Base-by-base conservation (phyloP, 2,329 filamentous ascomycete genomes). In the Colletotrichum sidae region DNA sequence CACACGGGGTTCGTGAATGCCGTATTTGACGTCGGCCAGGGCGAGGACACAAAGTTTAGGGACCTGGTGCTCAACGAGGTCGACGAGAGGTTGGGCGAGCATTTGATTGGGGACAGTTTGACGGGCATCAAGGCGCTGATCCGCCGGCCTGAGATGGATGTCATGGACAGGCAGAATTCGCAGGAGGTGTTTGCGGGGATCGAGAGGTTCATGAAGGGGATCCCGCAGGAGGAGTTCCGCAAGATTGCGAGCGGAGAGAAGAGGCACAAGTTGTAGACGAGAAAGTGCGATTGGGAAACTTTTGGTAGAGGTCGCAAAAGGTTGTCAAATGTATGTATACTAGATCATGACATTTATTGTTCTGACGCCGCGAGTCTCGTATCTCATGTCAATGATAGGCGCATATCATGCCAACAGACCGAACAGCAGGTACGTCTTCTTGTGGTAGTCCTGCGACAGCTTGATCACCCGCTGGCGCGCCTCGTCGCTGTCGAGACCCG, bases 241-340 rank as follows among this genome's bases (percentile, higher is more conserved):
- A 94, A 92, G 84, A 81, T 98, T 75, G 93, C 93, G 1, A 88
- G 84, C 68, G 94, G 95, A 11, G 88, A 96, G 84, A 98, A 97
- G 88, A 93, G 90, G 76, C 96, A 99, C 81, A 98, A 98, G 83
- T 80, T 98, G 76, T 97, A 83, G 69, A 63, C 7, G 1, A 17
- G 5, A 34, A 38, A 49, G 17, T 25, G 8, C n/a, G 8, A 25
- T 5, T 25, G 25, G 25, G 25, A 25, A 5, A 25, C 25, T 25
- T 25, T 25, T 25, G 25, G 25, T 25, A 25, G 25, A 25, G 4
- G 4, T 4, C 25, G 25, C 25, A 25, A 8, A 13, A 5, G 9
- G 54, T 12, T 5, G 17, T 39, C 33, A 8, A 37, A 38, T 17
- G 10, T 12, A 2, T 38, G 52, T 34, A 49, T 35, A 39, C n/a